phyloP scores from a whole-genome alignment of 179 eudicot species.

The Patellifolia procumbens region DNA sequence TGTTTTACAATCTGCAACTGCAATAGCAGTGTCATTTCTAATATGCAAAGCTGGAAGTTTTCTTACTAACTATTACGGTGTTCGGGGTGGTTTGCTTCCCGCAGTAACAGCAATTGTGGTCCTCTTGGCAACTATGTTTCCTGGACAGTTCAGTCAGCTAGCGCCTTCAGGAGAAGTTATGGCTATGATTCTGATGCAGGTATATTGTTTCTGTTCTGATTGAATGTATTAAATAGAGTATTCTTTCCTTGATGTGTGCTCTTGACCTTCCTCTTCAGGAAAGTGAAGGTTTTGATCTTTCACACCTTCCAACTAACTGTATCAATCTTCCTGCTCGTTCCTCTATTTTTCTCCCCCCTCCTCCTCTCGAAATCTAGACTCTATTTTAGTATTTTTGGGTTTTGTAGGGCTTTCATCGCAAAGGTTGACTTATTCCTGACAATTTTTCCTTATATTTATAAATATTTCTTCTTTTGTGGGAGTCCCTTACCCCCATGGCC shows the following conservation, averaged over 20 bases:
- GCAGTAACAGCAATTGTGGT: constrained; percentile 77
- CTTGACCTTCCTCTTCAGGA: not conserved
- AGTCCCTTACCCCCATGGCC: too few species aligned
- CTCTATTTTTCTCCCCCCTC: too few species aligned
- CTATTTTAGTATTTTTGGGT: too few species aligned
- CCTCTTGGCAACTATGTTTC: constrained; percentile 68
- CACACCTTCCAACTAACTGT: not conserved
- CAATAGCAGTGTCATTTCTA: constrained; percentile 75
- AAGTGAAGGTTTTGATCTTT: not conserved
- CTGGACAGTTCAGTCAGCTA: constrained; percentile 55
- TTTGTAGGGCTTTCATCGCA: too few species aligned
- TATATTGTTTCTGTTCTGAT: constrained; percentile 19
- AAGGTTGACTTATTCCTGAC: too few species aligned
- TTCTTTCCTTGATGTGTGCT: not conserved
- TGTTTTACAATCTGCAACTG: constrained; percentile 65
- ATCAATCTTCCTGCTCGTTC: too few species aligned
- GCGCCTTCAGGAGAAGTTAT: constrained; percentile 86
- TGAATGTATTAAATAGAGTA: not conserved
- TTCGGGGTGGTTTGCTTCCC: constrained; percentile 82
- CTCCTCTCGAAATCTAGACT: too few species aligned
- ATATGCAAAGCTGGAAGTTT: constrained; percentile 68
- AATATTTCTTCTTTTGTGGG: too few species aligned
- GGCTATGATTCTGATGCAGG: constrained; percentile 89
- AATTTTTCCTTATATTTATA: too few species aligned
- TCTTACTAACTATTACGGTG: constrained; percentile 56